Conservation (phyloP, 108 stramenopile genomes). For the Nannochloropsis gaditana region DNA sequence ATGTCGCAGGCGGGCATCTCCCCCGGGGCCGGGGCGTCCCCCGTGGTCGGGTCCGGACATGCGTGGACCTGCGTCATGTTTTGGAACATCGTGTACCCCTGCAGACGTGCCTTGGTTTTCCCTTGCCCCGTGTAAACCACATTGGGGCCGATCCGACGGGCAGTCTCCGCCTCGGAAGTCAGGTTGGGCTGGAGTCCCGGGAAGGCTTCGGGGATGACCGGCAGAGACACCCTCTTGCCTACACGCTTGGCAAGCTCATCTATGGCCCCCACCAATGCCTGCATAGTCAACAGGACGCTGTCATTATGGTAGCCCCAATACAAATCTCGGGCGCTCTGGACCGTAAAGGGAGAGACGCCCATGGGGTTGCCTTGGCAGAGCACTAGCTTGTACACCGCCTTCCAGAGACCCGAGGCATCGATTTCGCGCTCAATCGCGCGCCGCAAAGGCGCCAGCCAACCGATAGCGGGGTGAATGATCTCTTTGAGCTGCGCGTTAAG, state of each 20-base stretch:
- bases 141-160: background rate
- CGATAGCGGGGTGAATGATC: background rate
- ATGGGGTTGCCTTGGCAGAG: constrained; percentile 19
- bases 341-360: background rate
- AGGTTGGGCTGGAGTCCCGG: constrained; percentile 1
- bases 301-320: background rate
- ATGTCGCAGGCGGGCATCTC: constrained; percentile 16
- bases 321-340: background rate
- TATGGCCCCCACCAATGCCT: background rate
- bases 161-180: background rate
- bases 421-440: background rate
- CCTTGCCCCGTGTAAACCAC: background rate
- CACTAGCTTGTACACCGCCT: background rate
- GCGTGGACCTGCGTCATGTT: constrained; percentile 4
- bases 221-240: background rate
- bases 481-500: background rate
- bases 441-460: background rate
- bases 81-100: background rate
- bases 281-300: background rate
- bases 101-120: background rate
- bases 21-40: background rate
- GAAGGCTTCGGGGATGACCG: background rate
- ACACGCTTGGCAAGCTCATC: background rate
- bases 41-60: background rate
- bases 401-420: background rate